Evolutionary conservation across 2,329 filamentous ascomycete species (phyloP).

Genomic region (Aaosphaeria arxii): DNA sequence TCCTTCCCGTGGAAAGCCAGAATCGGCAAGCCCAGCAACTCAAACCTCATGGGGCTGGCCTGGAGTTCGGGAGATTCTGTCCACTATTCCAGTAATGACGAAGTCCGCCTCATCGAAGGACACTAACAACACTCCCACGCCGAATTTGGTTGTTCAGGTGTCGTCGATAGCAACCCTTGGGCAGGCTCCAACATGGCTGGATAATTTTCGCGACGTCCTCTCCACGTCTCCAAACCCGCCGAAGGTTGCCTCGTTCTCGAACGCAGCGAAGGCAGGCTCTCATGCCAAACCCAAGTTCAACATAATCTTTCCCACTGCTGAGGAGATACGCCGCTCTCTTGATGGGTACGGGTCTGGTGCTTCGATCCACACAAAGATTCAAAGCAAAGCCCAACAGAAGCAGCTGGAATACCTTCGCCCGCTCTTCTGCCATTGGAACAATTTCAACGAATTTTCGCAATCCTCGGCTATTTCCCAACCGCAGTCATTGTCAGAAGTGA

Average conservation of each 20-base stretch:
- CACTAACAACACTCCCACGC: slow-evolving; percentile 8
- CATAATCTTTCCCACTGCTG: slow-evolving; percentile 76
- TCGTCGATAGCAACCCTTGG: slow-evolving; percentile 83
- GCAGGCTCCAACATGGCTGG: slow-evolving; percentile 68
- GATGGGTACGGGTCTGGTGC: slow-evolving; percentile 75
- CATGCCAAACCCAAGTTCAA: slow-evolving; percentile 53
- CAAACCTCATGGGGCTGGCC: slow-evolving; percentile 74
- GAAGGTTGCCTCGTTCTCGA: slow-evolving; percentile 1
- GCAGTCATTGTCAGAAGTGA: background rate
- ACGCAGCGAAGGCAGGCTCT: background rate
- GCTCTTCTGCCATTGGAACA: slow-evolving; percentile 71
- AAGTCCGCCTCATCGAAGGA: slow-evolving; percentile 19
- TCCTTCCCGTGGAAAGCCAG: slow-evolving; percentile 62
- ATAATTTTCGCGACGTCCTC: slow-evolving; percentile 47
- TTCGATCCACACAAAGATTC: slow-evolving; percentile 79
- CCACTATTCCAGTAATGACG: slow-evolving; percentile 38
- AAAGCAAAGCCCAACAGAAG: slow-evolving; percentile 66
- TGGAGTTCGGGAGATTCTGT: slow-evolving; percentile 60
- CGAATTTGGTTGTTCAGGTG: slow-evolving; percentile 58
- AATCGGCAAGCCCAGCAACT: slow-evolving; percentile 39
- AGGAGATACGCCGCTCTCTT: slow-evolving; percentile 72
- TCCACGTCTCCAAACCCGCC: background rate
- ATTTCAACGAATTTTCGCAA: background rate
- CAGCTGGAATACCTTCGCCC: slow-evolving; percentile 72
- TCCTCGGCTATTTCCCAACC: background rate